phyloP scores from a whole-genome alignment of 495 filamentous ascomycete genomes.

The Mytilinidion resinicola region DNA sequence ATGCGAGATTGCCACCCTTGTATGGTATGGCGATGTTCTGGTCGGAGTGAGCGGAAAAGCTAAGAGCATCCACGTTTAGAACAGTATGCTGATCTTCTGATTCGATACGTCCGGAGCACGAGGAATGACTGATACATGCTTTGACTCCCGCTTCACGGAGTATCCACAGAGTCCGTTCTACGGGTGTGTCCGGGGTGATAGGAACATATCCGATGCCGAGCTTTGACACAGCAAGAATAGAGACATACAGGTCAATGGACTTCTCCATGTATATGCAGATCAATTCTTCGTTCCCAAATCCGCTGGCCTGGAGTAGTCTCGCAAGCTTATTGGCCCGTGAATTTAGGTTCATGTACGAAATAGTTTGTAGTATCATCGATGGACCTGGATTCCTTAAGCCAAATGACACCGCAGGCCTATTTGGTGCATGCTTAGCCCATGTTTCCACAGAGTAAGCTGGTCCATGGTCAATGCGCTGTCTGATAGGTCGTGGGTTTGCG shows the following conservation, averaged over 20 bases:
- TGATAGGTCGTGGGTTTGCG: slow-evolving; percentile 41
- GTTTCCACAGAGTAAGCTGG: slow-evolving; percentile 51
- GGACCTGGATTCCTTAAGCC: slow-evolving; percentile 39
- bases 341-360: slow-evolving; percentile 62
- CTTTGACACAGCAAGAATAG: slow-evolving; percentile 66
- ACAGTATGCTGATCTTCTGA: slow-evolving; percentile 23
- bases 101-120: neutral
- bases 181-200: slow-evolving; percentile 57
- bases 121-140: slow-evolving; percentile 40
- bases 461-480: slow-evolving; percentile 5
- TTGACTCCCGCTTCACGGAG: slow-evolving; percentile 46
- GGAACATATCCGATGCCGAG: slow-evolving; percentile 69
- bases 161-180: slow-evolving; percentile 48
- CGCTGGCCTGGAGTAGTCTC: slow-evolving; percentile 44
- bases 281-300: slow-evolving; percentile 45
- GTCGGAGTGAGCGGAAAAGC: slow-evolving; percentile 15
- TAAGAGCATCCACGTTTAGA: slow-evolving; percentile 15
- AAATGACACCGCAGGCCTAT: slow-evolving; percentile 55
- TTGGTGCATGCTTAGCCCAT: slow-evolving; percentile 43
- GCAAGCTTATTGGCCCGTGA: slow-evolving; percentile 58
- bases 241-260: slow-evolving; percentile 57
- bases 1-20: slow-evolving; percentile 28
- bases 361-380: slow-evolving; percentile 27
- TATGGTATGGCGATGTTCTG: slow-evolving; percentile 14
- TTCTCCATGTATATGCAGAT: slow-evolving; percentile 68